Conservation (phyloP, 345 rosid genomes). For the Aquilaria sinensis region DNA sequence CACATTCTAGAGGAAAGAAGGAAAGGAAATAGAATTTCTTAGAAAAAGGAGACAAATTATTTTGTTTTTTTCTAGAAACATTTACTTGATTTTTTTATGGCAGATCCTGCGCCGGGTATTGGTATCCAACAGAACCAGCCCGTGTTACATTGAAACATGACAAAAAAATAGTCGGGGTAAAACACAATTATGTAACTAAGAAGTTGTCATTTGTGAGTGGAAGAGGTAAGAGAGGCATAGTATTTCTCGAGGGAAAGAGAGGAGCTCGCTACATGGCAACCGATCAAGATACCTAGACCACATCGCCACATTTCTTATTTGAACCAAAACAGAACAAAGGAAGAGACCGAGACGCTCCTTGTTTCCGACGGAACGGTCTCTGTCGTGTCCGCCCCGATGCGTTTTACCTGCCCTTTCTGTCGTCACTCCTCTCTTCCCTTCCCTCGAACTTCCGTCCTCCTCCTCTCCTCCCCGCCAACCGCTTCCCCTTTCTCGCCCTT, state of each 20-base stretch:
- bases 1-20: no score
- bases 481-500: slow-evolving; percentile 13
- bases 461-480: slow-evolving; percentile 9
- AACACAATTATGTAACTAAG: no score
- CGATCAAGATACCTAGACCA: slow-evolving; percentile 15
- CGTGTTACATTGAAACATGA: no score
- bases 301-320: slow-evolving; percentile 28
- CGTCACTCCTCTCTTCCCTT: slow-evolving; percentile 5
- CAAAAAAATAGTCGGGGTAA: no score
- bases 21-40: no score
- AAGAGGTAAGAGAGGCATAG: background rate
- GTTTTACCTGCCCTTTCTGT: slow-evolving; percentile 19
- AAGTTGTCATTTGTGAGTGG: background rate
- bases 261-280: background rate
- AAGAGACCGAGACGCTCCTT: slow-evolving; percentile 9
- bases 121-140: no score
- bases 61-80: no score
- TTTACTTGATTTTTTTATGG: no score
- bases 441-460: slow-evolving; percentile 10
- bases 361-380: slow-evolving; percentile 32
- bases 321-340: background rate
- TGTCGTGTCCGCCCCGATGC: slow-evolving; percentile 37
- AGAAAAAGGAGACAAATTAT: no score
- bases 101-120: no score
- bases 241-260: background rate